phyloP scores from a whole-genome alignment of 2,329 filamentous ascomycete species.

The Allantophomopsis cytisporea region DNA sequence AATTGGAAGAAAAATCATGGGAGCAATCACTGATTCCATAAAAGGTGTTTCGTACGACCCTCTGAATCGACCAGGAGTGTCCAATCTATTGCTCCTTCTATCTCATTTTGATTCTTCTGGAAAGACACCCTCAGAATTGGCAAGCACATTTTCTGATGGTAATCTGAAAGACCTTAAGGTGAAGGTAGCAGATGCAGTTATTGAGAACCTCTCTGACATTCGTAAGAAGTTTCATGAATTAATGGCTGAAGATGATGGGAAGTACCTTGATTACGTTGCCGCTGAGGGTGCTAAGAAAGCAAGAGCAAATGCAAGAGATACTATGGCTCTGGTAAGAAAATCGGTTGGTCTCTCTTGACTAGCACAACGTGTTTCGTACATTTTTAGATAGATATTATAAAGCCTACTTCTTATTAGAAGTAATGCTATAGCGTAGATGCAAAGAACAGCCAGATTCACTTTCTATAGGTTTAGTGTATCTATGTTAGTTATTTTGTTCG shows the following conservation, averaged over 20 bases:
- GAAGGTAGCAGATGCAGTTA: constrained; percentile 43
- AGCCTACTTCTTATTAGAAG: too few relatives aligned
- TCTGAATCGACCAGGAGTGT: constrained; percentile 58
- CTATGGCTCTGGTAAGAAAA: constrained; percentile 28
- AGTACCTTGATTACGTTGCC: constrained; percentile 42
- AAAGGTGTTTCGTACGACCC: constrained; percentile 62
- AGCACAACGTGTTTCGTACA: too few relatives aligned
- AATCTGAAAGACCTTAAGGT: constrained; percentile 49
- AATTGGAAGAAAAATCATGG: constrained; percentile 57
- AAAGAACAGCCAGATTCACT: too few relatives aligned
- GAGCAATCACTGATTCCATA: constrained; percentile 63
- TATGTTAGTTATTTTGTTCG: too few relatives aligned
- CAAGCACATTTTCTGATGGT: constrained; percentile 22
- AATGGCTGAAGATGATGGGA: constrained; percentile 29
- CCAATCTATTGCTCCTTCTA: constrained; percentile 76
- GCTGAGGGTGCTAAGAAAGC: constrained; percentile 46
- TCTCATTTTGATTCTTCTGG: constrained; percentile 44
- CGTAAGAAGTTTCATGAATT: constrained; percentile 41
- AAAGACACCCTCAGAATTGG: constrained; percentile 26
- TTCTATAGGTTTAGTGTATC: too few relatives aligned
- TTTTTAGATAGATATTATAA: too few relatives aligned
- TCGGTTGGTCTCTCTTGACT: constrained; percentile 20
- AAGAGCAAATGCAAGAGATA: constrained; percentile 39
- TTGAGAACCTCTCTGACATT: constrained; percentile 36
- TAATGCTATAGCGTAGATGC: too few relatives aligned